Evolutionary conservation across 345 rosid species (phyloP).

Genomic region (Eucalyptus regnans): DNA sequence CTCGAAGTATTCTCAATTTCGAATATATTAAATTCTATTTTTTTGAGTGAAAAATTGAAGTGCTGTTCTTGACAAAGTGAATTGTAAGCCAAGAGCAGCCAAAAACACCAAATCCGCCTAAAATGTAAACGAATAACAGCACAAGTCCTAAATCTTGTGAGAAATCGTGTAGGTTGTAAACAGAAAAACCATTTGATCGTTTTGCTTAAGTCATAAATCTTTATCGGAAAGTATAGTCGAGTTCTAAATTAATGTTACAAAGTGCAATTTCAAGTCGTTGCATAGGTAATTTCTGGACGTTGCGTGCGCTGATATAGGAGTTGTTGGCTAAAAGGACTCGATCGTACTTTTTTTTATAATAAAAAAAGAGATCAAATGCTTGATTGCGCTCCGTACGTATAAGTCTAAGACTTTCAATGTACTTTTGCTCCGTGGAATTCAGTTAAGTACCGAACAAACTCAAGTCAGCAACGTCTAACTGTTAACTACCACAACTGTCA

Average conservation of each 20-base stretch:
- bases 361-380: not conserved
- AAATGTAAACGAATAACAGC: fast-evolving
- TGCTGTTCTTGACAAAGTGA: not conserved
- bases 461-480: not conserved
- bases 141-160: not conserved
- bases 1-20: not conserved
- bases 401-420: not conserved
- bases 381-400: not conserved
- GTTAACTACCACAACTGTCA: not conserved
- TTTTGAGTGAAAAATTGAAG: not conserved
- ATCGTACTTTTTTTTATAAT: not conserved
- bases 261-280: not conserved
- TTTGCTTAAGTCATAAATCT: not conserved
- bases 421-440: not conserved
- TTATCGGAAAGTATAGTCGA: fast-evolving
- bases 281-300: fast-evolving
- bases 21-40: not conserved
- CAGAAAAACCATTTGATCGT: not conserved
- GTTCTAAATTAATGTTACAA: not conserved
- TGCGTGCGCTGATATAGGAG: fast-evolving
- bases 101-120: not conserved
- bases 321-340: fast-evolving
- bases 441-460: not conserved
- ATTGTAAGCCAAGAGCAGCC: not conserved
- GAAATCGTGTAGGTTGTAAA: not conserved